Base-by-base conservation (phyloP, 75 land plant genomes). In the Isoetes taiwanensis region DNA sequence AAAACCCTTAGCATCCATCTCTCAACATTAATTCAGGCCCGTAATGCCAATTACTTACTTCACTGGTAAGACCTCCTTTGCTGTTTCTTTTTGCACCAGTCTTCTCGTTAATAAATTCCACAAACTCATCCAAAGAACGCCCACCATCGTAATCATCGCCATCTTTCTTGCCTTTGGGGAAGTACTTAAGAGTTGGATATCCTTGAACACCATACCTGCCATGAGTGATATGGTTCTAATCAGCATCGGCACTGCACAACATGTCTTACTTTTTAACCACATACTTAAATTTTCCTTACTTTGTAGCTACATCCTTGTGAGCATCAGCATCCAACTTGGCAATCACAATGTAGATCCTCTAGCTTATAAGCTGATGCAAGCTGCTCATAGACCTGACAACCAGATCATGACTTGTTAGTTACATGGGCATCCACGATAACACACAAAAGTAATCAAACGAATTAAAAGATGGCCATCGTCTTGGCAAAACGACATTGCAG, bases 241-340 rank as follows among this genome's bases (percentile, higher is more conserved):
- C n/a, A n/a, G n/a, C n/a, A n/a, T n/a, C n/a, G n/a, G n/a, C n/a
- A n/a, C n/a, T n/a, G n/a, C n/a, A n/a, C n/a, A n/a, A n/a, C n/a
- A n/a, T n/a, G n/a, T n/a, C n/a, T n/a, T n/a, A n/a, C n/a, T n/a
- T n/a, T n/a, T n/a, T n/a, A n/a, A n/a, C n/a, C n/a, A n/a, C n/a
- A n/a, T n/a, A n/a, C n/a, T n/a, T n/a, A n/a, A n/a, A n/a, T n/a
- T n/a, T n/a, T n/a, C n/a, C n/a, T n/a, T n/a, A n/a, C n/a, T n/a
- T n/a, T n/a, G n/a, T n/a, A n/a, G n/a, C 98, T 16, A 83, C 58
- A 68, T 79, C 82, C 70, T 69, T 84, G 82, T 87, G 65, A 20
- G 83, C 72, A 66, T 91, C 98, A 55, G 98, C 98, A 77, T 91
- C 98, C 37, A 91, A 41, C 38, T 87, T 91, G n/a, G 95, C 98